A percentile compares a stretch with the other conserved stretches of the same genome.
phyloP scores from a whole-genome alignment of 2,329 filamentous ascomycete genomes.

The Hypoxylon sp. region DNA sequence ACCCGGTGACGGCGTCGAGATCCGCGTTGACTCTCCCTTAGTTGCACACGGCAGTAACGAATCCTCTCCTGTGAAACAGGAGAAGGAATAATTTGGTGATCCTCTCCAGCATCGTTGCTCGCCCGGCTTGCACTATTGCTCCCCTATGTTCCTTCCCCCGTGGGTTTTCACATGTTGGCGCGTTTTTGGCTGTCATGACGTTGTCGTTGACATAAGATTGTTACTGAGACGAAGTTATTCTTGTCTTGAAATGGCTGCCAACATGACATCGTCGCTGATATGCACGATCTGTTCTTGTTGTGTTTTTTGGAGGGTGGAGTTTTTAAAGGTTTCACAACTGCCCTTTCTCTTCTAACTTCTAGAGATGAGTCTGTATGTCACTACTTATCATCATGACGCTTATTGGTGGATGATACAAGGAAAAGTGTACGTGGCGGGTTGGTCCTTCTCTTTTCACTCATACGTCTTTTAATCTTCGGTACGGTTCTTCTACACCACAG shows the following conservation, averaged over 20 bases:
- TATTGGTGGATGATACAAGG: constrained; percentile 44
- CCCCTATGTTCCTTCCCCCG: constrained; percentile 37
- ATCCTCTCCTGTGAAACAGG: constrained; percentile 65
- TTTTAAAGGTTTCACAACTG: not conserved
- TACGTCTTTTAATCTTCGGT: constrained; percentile 50
- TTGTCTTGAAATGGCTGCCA: constrained; percentile 28
- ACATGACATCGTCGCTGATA: constrained; percentile 40
- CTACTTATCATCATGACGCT: constrained; percentile 34
- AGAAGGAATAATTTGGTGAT: constrained; percentile 54
- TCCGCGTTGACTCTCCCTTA: constrained; percentile 65
- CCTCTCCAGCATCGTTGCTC: constrained; percentile 4
- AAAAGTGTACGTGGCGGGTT: constrained; percentile 38
- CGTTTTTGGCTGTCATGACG: constrained; percentile 19
- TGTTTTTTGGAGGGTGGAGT: not conserved
- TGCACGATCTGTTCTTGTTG: constrained; percentile 37
- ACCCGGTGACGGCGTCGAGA: constrained; percentile 68
- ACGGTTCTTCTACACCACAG: constrained; percentile 47
- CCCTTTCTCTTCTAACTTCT: constrained; percentile 46
- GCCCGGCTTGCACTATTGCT: constrained; percentile 48
- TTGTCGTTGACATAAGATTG: not conserved
- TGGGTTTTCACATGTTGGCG: constrained; percentile 5
- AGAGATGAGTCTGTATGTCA: constrained; percentile 51
- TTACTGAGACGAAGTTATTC: not conserved
- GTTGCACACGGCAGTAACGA: constrained; percentile 62
- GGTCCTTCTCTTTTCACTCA: constrained; percentile 48